A percentile compares a stretch with the other conserved stretches of the same genome.
Evolutionary conservation across 2,329 filamentous ascomycete species (phyloP).

Genomic region (Fusarium odoratissimum): DNA sequence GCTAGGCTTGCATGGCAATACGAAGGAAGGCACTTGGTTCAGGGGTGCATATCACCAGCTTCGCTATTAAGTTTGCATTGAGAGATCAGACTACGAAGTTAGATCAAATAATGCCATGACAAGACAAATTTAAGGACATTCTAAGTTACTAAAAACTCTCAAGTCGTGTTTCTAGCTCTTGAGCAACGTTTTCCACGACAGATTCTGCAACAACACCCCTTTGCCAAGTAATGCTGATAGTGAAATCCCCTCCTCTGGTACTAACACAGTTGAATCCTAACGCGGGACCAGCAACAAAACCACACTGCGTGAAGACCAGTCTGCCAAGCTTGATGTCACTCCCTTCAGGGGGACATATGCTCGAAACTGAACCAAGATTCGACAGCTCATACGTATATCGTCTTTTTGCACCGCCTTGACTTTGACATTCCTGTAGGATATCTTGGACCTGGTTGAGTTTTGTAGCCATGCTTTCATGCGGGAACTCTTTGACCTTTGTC

Average conservation of each 20-base stretch:
- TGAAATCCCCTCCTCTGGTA: background rate
- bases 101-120: accelerated
- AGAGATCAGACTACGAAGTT: accelerated
- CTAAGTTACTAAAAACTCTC: accelerated
- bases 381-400: constrained; percentile 24
- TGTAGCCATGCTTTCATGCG: background rate
- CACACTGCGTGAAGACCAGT: constrained; percentile 20
- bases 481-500: constrained; percentile 1
- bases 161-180: background rate
- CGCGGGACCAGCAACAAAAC: constrained; percentile 15
- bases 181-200: background rate
- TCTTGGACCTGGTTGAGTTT: background rate
- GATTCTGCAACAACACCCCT: constrained; percentile 1
- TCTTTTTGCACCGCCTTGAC: background rate
- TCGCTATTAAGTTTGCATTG: accelerated
- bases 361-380: constrained; percentile 4
- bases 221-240: constrained; percentile 21
- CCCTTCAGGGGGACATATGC: accelerated
- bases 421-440: background rate
- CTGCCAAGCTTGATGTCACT: background rate
- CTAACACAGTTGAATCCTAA: constrained; percentile 26
- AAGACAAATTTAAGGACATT: background rate
- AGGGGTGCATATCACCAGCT: accelerated
- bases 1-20: accelerated
- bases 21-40: accelerated